Evolutionary conservation across 192 early-diverging fungal species (phyloP), one percentile per base, ranked within the genome.

Genomic region (Nowakowskiella sp.): DNA sequence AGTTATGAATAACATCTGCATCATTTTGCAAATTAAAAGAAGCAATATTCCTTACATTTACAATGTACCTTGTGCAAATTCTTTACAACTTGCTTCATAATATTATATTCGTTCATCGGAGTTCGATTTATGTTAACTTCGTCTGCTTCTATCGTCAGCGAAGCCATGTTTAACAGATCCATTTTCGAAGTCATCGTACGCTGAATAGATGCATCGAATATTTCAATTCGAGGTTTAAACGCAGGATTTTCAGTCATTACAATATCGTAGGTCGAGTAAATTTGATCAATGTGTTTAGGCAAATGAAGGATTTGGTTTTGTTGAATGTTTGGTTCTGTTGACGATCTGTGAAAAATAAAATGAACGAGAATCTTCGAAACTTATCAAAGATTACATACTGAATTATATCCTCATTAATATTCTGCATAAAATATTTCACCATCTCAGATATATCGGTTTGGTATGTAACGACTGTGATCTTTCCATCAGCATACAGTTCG

Each of bases 1-100:
- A 1, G 71, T 73, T 21, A 62, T 22, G 60, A 73, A 48, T 23
- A 62, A 56, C 49, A 65, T 61, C 57, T 70, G 1, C n/a, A 7
- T 7, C 1, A 23, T n/a, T 25, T 10, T 21, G 26, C 44, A 57
- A 16, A 3, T 53, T 24, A 55, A n/a, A 61, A 16, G 9, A 25
- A 1, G 9, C 22, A 47, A 65, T 4, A 49, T 1, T 4, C 28
- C 24, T 39, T 0, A 56, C 19, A 39, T 32, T 7, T 28, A 29
- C 10, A 21, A 21, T 10, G 8, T 52, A 51, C 61, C 58, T 49
- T 63, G 24, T 54, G 51, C 26, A 65, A n/a, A 19, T 31, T 42
- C 32, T 32, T 53, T 6, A 65, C 48, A 24, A 66, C 26, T 6
- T 42, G 10, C 46, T 44, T 30, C 31, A 63, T 31, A 51, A 51